These are phyloP conservation scores for Orbilia ellipsospora DNA, from an alignment of 2,329 filamentous ascomycete species.

Conservation along the genomic window DNA sequence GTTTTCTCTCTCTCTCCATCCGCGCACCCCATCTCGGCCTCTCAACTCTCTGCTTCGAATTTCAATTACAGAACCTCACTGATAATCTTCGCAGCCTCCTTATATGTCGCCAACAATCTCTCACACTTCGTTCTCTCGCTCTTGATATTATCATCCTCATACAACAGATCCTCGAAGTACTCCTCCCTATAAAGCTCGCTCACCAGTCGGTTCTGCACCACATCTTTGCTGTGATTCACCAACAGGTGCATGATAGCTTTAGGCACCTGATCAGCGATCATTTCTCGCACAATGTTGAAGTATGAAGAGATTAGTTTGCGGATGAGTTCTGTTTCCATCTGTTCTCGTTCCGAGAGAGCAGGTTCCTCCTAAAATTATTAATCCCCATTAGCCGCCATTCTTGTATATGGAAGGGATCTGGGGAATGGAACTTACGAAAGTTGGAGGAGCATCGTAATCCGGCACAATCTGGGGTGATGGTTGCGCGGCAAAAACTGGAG, in stretches of 20 bases:
- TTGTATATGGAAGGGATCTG: neutral
- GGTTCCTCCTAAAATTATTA: constrained; percentile 71
- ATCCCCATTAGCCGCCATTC: neutral
- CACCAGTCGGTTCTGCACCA: constrained; percentile 95
- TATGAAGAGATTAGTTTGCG: constrained; percentile 96
- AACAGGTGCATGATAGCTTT: constrained; percentile 99
- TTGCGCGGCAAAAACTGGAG: constrained; percentile 21
- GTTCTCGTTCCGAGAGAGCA: constrained; percentile 91
- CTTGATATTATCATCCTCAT: constrained; percentile 97
- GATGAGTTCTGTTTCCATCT: constrained; percentile 97
- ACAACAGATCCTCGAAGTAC: constrained; percentile 90
- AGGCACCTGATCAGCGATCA: constrained; percentile 97
- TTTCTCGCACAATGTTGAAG: constrained; percentile 98
- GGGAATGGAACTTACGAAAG: constrained; percentile 40
- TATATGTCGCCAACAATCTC: constrained; percentile 92
- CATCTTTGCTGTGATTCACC: constrained; percentile 98
- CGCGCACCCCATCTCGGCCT: constrained; percentile 15
- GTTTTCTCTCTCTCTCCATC: neutral
- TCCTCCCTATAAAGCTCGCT: constrained; percentile 94
- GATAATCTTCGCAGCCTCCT: constrained; percentile 97
- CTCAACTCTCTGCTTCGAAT: constrained; percentile 20
- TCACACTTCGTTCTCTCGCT: constrained; percentile 98
- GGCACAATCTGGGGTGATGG: constrained; percentile 34
- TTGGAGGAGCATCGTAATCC: constrained; percentile 43
- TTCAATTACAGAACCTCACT: constrained; percentile 82